Conservation (phyloP, 2,329 filamentous ascomycete species). For the Xylariales sp. region DNA sequence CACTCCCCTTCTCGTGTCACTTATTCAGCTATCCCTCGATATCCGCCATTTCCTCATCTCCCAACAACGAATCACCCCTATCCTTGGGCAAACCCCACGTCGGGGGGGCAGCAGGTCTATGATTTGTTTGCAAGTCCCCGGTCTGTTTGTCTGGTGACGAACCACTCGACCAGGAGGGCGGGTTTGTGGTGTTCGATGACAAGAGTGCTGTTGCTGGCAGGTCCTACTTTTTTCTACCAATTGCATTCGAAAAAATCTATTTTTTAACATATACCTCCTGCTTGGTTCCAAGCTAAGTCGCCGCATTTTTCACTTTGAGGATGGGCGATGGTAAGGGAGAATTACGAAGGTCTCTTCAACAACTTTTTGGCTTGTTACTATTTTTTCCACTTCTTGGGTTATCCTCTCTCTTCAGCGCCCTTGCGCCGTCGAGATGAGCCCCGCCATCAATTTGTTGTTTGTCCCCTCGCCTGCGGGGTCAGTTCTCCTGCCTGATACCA, state of each 20-base stretch:
- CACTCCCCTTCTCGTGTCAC: background rate
- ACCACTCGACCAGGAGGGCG: background rate
- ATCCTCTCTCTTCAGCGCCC: slow-evolving; percentile 3
- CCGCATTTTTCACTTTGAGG: too few species aligned
- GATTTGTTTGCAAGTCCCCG: background rate
- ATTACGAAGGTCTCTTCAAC: too few species aligned
- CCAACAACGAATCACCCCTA: too few species aligned
- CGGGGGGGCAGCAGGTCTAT: background rate
- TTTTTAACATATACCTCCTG: too few species aligned
- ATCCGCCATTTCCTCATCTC: background rate
- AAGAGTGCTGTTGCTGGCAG: slow-evolving; percentile 5
- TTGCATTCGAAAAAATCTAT: slow-evolving; percentile 3
- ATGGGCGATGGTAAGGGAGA: too few species aligned
- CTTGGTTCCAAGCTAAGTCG: too few species aligned
- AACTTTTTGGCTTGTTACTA: too few species aligned
- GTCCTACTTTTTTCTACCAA: background rate
- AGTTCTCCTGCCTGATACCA: background rate
- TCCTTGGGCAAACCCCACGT: too few species aligned
- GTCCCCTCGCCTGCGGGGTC: slow-evolving; percentile 6
- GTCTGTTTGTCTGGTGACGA: background rate
- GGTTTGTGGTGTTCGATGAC: background rate
- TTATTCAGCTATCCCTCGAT: background rate
- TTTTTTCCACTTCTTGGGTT: slow-evolving; percentile 1
- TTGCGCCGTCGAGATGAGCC: slow-evolving; percentile 7
- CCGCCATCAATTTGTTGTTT: slow-evolving; percentile 4